phyloP scores from a whole-genome alignment of 202 grass and related monocot genomes.

The Zizania palustris region DNA sequence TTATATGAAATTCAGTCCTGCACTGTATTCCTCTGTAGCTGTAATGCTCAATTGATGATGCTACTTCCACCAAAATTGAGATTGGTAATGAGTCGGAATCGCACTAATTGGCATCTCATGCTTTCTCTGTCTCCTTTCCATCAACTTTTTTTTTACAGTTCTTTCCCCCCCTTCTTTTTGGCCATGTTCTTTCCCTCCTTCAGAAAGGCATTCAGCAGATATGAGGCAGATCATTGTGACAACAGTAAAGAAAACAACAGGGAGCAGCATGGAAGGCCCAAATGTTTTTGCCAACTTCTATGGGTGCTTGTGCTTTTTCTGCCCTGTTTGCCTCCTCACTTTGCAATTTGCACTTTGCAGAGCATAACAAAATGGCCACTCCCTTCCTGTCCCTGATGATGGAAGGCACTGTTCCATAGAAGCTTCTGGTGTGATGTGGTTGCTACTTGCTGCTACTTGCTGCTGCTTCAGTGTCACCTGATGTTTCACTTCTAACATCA shows the following conservation, averaged over 20 bases:
- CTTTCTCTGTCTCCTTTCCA: slow-evolving; percentile 47
- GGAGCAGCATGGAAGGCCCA: slow-evolving; percentile 12
- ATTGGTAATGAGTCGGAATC: slow-evolving; percentile 69
- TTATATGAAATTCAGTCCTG: slow-evolving; percentile 37
- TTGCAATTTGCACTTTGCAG: slow-evolving; percentile 60
- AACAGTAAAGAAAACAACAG: slow-evolving; percentile 26
- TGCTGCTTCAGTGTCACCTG: slow-evolving; percentile 8
- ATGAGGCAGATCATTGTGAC: slow-evolving; percentile 45
- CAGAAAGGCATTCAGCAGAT: slow-evolving; percentile 49
- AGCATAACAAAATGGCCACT: slow-evolving; percentile 32
- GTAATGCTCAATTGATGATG: slow-evolving; percentile 62
- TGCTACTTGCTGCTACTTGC: slow-evolving; percentile 36
- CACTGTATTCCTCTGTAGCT: slow-evolving; percentile 14
- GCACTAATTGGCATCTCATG: slow-evolving; percentile 93
- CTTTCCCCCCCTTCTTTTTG: slow-evolving; percentile 31
- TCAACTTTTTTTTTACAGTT: slow-evolving; percentile 40
- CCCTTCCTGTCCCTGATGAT: slow-evolving; percentile 29
- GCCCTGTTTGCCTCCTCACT: slow-evolving; percentile 26
- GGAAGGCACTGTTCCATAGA: slow-evolving; percentile 29
- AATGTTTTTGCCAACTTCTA: slow-evolving; percentile 25
- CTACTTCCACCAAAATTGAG: slow-evolving; percentile 53
- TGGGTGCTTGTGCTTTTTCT: slow-evolving; percentile 60
- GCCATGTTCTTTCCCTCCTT: slow-evolving; percentile 42
- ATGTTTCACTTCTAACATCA: background rate
- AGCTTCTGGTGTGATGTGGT: slow-evolving; percentile 46